phyloP scores from a whole-genome alignment of 73 alveolate genomes.

The Blepharisma japonicum region DNA sequence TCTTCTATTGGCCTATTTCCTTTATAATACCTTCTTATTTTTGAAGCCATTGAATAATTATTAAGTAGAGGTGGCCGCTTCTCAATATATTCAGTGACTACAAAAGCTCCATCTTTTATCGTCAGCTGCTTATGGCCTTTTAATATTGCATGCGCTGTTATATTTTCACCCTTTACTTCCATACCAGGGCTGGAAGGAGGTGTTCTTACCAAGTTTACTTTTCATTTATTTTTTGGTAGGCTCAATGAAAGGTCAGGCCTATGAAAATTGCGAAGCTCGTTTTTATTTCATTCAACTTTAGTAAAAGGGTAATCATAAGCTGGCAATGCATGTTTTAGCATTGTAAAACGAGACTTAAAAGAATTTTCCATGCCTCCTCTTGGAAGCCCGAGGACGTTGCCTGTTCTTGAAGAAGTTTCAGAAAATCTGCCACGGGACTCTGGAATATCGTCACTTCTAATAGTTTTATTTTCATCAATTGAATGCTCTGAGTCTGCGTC shows the following conservation, averaged over 20 bases:
- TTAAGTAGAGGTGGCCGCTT: slow-evolving; percentile 43
- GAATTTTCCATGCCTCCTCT: background rate
- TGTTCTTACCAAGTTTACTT: background rate
- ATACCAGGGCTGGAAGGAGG: background rate
- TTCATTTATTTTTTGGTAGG: background rate
- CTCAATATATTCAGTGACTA: slow-evolving; percentile 51
- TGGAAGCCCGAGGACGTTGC: background rate
- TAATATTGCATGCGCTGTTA: background rate
- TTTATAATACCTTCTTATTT: slow-evolving; percentile 38
- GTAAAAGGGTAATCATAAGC: slow-evolving; percentile 28
- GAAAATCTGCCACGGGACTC: no score
- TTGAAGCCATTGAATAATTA: slow-evolving; percentile 53
- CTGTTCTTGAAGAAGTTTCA: no score
- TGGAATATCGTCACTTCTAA: background rate
- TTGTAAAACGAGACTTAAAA: background rate
- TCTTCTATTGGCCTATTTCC: slow-evolving; percentile 40
- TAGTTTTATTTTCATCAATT: background rate
- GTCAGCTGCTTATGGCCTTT: slow-evolving; percentile 1
- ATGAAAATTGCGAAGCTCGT: slow-evolving; percentile 21
- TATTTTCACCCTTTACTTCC: background rate
- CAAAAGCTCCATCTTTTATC: slow-evolving; percentile 40
- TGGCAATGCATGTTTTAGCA: slow-evolving; percentile 24
- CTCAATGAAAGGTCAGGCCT: background rate
- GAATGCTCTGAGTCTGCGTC: background rate
- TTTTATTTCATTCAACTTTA: slow-evolving; percentile 2